Evolutionary conservation across 1,139 yeast genomes (phyloP).

Genomic region (Pichia sorboxylosa): DNA sequence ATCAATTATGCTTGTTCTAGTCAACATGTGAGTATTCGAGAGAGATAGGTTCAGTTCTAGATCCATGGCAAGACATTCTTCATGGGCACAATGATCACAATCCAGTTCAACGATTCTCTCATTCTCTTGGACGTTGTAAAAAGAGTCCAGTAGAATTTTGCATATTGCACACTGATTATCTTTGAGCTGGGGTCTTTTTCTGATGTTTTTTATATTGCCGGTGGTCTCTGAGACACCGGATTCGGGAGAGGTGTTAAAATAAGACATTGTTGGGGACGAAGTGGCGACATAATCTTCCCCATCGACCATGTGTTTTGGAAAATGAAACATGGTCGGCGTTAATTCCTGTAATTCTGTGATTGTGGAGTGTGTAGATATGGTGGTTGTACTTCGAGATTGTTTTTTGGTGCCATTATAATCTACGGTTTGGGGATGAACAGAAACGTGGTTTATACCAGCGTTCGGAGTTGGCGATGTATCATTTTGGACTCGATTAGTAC

Average conservation of each 20-base stretch:
- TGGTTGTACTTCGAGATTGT: not conserved
- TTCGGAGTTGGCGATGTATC: not conserved
- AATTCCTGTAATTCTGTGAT: not conserved
- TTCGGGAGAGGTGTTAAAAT: not conserved
- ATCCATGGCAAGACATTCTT: slow-evolving; percentile 25
- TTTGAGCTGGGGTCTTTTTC: slow-evolving; percentile 2
- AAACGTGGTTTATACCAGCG: not conserved
- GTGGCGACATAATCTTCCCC: not conserved
- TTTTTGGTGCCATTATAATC: not conserved
- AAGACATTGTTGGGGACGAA: slow-evolving; percentile 2
- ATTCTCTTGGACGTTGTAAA: slow-evolving; percentile 11
- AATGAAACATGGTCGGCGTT: too few species aligned
- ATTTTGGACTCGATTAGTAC: not conserved
- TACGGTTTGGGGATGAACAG: not conserved
- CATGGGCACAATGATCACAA: slow-evolving; percentile 27
- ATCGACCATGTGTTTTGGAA: too few species aligned
- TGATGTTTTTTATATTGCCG: not conserved
- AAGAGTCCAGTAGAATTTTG: slow-evolving; percentile 22
- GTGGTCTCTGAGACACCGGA: not conserved
- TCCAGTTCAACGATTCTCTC: slow-evolving; percentile 25
- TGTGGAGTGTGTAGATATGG: not conserved
- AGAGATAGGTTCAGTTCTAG: slow-evolving; percentile 17
- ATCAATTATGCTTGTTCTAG: slow-evolving; percentile 3
- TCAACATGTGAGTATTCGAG: not conserved
- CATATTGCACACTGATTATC: slow-evolving; percentile 24